A percentile compares a stretch with the other conserved stretches of the same genome.
These are phyloP conservation scores for Albugo candida DNA, from an alignment of 352 stramenopile genomes.

Conservation along the genomic window DNA sequence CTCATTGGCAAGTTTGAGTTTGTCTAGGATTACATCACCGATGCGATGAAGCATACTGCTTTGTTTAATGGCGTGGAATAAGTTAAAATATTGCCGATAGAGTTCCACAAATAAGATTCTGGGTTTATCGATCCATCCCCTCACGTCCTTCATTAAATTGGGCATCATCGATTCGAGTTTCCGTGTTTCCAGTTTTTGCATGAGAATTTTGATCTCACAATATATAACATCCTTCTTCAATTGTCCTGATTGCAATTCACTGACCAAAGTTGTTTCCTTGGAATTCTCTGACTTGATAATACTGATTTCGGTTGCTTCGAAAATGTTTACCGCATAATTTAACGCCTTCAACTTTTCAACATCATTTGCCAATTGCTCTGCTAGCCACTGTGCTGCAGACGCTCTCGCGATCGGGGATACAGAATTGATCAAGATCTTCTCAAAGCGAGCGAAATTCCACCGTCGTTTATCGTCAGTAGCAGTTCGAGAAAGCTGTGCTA, in stretches of 20 bases:
- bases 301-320: not conserved
- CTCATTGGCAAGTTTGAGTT: not conserved
- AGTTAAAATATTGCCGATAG: slow-evolving; percentile 18
- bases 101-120: slow-evolving; percentile 22
- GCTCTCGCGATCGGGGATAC: slow-evolving; percentile 2
- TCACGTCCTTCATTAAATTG: slow-evolving; percentile 7
- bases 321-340: slow-evolving; percentile 17
- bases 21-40: slow-evolving; percentile 12
- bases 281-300: slow-evolving; percentile 1
- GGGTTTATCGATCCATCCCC: slow-evolving; percentile 15
- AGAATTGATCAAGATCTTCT: not conserved
- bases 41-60: slow-evolving; percentile 14
- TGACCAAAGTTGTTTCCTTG: slow-evolving; percentile 17
- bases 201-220: slow-evolving; percentile 17
- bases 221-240: slow-evolving; percentile 23
- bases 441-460: not conserved
- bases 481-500: not conserved
- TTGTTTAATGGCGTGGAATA: slow-evolving; percentile 12
- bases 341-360: slow-evolving; percentile 24
- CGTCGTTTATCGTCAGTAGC: not conserved
- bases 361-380: slow-evolving; percentile 19
- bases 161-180: slow-evolving; percentile 6
- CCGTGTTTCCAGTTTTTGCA: slow-evolving; percentile 9
- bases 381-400: slow-evolving; percentile 31
- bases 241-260: slow-evolving; percentile 11